Evolutionary conservation across 2,329 filamentous ascomycete species (phyloP), one percentile per base, ranked within the genome.

Genomic region (Pseudogymnoascus sp.): DNA sequence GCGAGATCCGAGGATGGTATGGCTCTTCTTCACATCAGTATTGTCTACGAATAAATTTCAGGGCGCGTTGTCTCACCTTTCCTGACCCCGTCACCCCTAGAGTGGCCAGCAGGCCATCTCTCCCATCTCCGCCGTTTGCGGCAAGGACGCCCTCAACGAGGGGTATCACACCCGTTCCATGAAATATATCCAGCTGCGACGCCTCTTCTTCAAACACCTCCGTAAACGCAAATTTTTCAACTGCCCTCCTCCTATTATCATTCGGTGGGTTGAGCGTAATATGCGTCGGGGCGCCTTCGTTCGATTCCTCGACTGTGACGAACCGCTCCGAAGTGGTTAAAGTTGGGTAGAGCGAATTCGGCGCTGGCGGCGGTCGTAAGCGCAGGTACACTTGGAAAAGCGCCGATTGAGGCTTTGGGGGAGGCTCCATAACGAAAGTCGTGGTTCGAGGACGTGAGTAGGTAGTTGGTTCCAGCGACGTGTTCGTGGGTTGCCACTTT

Each of bases 201-300:
- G 91, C 87, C 70, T 89, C 82, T 72, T 97, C 92, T 69, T 95
- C 89, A 69, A 97, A 97, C 0, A 99, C 92, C 66, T 86, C 86
- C 0, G 94, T 99, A 72, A 99, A 99, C 1, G 88, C 90, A 73
- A 97, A 99, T 73, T 89, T 91, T 75, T 99, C 94, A 37, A 97
- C 85, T 0, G 92, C 92, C 53, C 92, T 85, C 69, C 93, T 90
- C 63, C 93, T 84, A 66, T 85, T 83, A 65, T 97, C 93, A 66
- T 86, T 89, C 1, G 91, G 90, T 0, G 92, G 92, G 69, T 90
- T 90, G 14, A 92, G 75, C 0, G 86, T 90, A 67, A 92, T 88
- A 72, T 91, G 87, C 0, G 85, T 90, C 0, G 88, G 80, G n/a
- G 73, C 74, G 47, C 71, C 76, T 65, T 71, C 75, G 14, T 75